phyloP scores from a whole-genome alignment of 1,284 basidiomycete genomes.

The Ceratobasidium papillatum region DNA sequence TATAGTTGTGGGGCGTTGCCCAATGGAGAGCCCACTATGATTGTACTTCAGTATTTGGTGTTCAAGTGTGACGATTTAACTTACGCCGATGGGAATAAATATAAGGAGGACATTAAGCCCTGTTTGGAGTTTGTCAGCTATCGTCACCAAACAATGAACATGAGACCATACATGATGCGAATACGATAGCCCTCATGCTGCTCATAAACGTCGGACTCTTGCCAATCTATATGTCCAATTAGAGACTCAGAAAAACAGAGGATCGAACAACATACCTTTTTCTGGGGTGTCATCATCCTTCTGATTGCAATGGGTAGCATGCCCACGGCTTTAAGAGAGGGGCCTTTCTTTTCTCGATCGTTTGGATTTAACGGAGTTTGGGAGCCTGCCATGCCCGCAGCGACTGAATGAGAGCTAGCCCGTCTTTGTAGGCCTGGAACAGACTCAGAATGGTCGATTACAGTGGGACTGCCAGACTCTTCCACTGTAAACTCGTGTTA shows the following conservation, averaged over 20 bases:
- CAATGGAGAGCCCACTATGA: conserved; percentile 46
- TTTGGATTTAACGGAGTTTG: not conserved
- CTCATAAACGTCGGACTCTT: conserved; percentile 33
- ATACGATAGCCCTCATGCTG: conserved; percentile 42
- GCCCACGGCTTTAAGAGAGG: conserved; percentile 8
- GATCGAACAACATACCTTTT: not conserved
- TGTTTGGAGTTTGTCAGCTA: conserved; percentile 48
- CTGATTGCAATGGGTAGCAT: conserved; percentile 15
- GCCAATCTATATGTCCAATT: conserved; percentile 21
- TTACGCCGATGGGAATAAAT: conserved; percentile 74
- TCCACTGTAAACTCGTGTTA: not conserved
- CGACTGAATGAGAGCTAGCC: not conserved
- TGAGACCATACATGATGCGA: conserved; percentile 40
- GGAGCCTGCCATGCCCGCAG: not conserved
- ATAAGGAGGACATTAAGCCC: conserved; percentile 71
- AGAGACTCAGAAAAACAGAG: not conserved
- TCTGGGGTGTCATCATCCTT: conserved; percentile 26
- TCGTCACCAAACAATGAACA: not conserved
- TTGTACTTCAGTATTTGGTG: not conserved
- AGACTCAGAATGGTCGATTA: not conserved
- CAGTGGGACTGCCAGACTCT: conserved; percentile 1
- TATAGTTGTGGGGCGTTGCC: conserved; percentile 36
- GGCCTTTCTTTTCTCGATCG: not conserved
- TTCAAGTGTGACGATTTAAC: conserved; percentile 48
- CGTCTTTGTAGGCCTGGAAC: not conserved